Base-by-base conservation (phyloP, 1,139 yeast species). In the Candida neerlandica region DNA sequence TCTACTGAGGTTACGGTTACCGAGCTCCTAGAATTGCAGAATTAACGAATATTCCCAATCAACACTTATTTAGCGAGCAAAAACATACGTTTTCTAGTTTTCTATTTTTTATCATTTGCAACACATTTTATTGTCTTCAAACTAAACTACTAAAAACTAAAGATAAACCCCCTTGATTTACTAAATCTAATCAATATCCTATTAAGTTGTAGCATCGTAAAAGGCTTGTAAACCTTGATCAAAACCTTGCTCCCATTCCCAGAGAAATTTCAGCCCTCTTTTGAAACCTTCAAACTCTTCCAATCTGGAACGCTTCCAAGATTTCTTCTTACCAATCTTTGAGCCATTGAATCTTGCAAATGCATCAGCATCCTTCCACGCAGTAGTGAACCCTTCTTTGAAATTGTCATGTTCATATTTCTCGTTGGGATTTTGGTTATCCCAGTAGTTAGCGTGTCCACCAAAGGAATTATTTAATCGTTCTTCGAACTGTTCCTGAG, bases 221-320 rank as follows among this genome's bases (percentile, higher is more conserved):
- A 73, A 77, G 33, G 63, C 66, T 51, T 69, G 58, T 54, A 80
- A 56, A 0, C 90, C 97, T 46, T 80, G 76, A 49, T 81, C 81
- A 62, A 81, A 91, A 0, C 96, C 97, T 56, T 87, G 94, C 33
- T 85, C 89, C 86, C 89, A 92, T 65, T 88, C 96, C 97, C 97
- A 92, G 48, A 82, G 54, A 61, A 71, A 77, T 49, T 73, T 71
- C 58, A 85, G 79, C 2, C 68, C 58, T 2, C 95, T 95, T 51
- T 79, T 77, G 11, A 69, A 69, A 6, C 68, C 58, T 26, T 81
- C 62, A 65, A 90, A 96, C 58, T 89, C 88, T 6, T 62, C 64
- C 39, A 78, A 58, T 47, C 80, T 62, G 7, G 76, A 69, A 21
- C 65, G 60, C 55, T 76, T 82, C 92, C 94, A 87, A 0, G 92